Percentiles rank a stretch among this genome's conserved stretches.
Conservation (phyloP, 2,329 filamentous ascomycete species). For the Microdochium nivale region DNA sequence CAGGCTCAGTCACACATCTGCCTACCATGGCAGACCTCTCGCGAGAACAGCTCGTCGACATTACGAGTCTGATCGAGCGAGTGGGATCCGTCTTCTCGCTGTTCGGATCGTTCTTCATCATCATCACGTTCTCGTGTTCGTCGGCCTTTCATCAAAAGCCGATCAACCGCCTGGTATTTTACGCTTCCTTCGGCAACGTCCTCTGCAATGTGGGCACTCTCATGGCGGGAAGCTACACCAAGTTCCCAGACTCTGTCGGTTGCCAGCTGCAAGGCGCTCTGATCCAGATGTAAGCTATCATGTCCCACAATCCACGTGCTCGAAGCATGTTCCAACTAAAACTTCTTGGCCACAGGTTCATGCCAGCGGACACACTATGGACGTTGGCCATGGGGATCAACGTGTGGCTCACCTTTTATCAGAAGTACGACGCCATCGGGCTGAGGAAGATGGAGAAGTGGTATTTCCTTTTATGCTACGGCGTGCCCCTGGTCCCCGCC, state of each 20-base stretch:
- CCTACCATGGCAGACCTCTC: neutral
- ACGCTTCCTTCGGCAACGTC: conserved; percentile 74
- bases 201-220: conserved; percentile 69
- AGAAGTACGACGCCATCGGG: conserved; percentile 56
- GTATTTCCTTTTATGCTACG: conserved; percentile 65
- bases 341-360: conserved; percentile 49
- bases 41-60: conserved; percentile 35
- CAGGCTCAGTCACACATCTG: neutral
- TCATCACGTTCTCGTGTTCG: conserved; percentile 61
- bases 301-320: neutral
- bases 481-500: conserved; percentile 61
- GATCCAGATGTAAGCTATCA: conserved; percentile 65
- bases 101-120: conserved; percentile 61
- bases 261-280: conserved; percentile 71
- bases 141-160: conserved; percentile 66
- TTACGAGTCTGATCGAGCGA: conserved; percentile 54
- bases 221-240: conserved; percentile 56
- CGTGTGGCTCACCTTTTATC: conserved; percentile 74
- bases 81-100: conserved; percentile 63
- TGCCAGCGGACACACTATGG: conserved; percentile 69
- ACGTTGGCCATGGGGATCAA: conserved; percentile 77
- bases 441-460: conserved; percentile 61
- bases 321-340: conserved; percentile 7
- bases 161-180: conserved; percentile 82
- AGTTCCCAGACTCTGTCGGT: conserved; percentile 34